Evolutionary conservation across 306 rosid species (phyloP).

Genomic region (Trifolium subterraneum): DNA sequence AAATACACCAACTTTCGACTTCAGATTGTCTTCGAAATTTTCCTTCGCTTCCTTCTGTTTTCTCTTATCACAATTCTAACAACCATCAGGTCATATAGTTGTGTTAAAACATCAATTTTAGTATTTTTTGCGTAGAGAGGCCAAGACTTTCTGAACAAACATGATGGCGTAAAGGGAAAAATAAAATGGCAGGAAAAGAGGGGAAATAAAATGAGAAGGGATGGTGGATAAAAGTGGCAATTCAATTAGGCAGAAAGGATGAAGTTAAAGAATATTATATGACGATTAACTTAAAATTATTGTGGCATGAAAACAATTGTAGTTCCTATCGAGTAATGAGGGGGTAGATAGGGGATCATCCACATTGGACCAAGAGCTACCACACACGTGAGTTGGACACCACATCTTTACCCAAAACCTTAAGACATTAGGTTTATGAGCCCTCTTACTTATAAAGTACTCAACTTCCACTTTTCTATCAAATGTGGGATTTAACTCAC

Average conservation of each 20-base stretch:
- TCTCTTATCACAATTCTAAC: neutral
- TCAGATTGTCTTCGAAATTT: slow-evolving; percentile 3
- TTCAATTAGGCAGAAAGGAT: neutral
- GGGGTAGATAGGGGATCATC: too few species aligned
- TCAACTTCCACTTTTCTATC: too few species aligned
- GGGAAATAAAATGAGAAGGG: neutral
- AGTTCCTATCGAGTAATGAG: neutral
- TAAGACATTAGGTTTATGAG: too few species aligned
- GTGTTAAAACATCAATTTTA: neutral
- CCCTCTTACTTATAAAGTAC: too few species aligned
- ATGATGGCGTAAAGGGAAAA: neutral
- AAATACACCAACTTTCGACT: neutral
- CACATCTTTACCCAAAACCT: too few species aligned
- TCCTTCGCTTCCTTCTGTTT: neutral
- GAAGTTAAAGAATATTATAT: slow-evolving; percentile 14
- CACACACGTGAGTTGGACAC: too few species aligned
- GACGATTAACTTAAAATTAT: neutral
- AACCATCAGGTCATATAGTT: slow-evolving; percentile 6
- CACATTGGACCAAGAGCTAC: too few species aligned
- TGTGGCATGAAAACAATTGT: slow-evolving; percentile 1
- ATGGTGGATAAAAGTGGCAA: slow-evolving; percentile 2
- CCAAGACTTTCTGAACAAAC: slow-evolving; percentile 20
- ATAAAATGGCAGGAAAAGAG: neutral
- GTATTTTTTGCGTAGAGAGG: neutral
- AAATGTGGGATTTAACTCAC: too few species aligned